Evolutionary conservation across 1,284 basidiomycete genomes (phyloP).

Genomic region (Puccinia horiana): DNA sequence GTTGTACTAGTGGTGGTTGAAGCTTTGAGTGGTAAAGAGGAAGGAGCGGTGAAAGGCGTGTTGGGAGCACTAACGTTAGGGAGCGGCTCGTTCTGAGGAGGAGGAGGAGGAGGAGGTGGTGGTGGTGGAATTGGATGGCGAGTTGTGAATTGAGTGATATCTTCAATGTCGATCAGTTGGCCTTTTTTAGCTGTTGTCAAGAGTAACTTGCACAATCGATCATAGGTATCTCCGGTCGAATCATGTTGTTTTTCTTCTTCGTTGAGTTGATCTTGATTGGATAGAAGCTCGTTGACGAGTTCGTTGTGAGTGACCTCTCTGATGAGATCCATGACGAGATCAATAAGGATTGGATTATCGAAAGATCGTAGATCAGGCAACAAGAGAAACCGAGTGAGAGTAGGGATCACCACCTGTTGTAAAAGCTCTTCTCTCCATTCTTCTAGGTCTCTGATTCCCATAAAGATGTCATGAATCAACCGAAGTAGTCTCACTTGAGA

Average conservation of each 20-base stretch:
- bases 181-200: constrained; percentile 24
- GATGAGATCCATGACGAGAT: constrained; percentile 38
- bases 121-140: neutral
- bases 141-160: constrained; percentile 34
- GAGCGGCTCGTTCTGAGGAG: constrained; percentile 52
- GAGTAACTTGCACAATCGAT: constrained; percentile 35
- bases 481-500: constrained; percentile 57
- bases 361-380: constrained; percentile 31
- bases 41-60: constrained; percentile 48
- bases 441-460: constrained; percentile 59
- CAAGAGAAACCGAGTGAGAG: constrained; percentile 34
- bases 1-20: constrained; percentile 66
- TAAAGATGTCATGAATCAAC: constrained; percentile 60
- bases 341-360: constrained; percentile 33
- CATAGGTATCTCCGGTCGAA: constrained; percentile 28
- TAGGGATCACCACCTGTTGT: constrained; percentile 39
- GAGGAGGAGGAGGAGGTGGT: constrained; percentile 52
- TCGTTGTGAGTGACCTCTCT: constrained; percentile 42
- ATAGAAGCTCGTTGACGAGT: constrained; percentile 42
- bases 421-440: constrained; percentile 56
- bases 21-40: constrained; percentile 63
- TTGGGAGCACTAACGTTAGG: constrained; percentile 15
- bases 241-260: constrained; percentile 18
- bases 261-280: constrained; percentile 27
- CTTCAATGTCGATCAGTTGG: constrained; percentile 24